Base-by-base conservation (phyloP, 768 basidiomycete genomes). In the Hygrocybe punicea region DNA sequence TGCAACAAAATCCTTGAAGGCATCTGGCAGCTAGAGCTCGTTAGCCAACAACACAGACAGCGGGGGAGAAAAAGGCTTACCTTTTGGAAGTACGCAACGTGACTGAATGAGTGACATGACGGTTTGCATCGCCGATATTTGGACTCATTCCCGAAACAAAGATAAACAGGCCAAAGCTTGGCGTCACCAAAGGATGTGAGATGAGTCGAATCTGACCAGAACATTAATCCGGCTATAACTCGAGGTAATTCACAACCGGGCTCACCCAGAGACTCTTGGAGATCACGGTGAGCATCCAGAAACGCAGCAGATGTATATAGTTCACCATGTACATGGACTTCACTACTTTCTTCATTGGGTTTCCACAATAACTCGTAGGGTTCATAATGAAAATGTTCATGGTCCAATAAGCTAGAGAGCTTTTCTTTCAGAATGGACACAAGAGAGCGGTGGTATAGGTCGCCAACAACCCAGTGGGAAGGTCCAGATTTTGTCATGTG, bases 151-250 rank as follows among this genome's bases (percentile, higher is more conserved):
- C 58, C 60, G 37, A 51, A 51, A 17, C 25, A 47, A 19, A 61
- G 45, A 55, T 63, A 63, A 29, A 59, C 21, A 6, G 62, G 62
- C 37, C 46, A 58, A 2, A 63, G 33, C 23, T 58, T 62, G 1
- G 57, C 49, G 21, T 29, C 35, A 24, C 60, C 53, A 35, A 63
- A 63, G 7, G 40, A 23, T 0, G 62, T 58, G 1, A 63, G 53
- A 17, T 63, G 62, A 7, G 62, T 63, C 19, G 54, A 14, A 50
- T 62, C 60, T 5, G 60, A 62, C 53, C 51, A 62, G 39, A 60
- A 50, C 59, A 63, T 62, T 10, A 61, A n/a, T 2, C 47, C 57
- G 2, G 49, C 45, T n/a, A 63, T 51, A 36, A 51, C 44, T 21
- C 53, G 37, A 6, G 56, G 57, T 45, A 63, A 53, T 3, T 23